phyloP scores from a whole-genome alignment of 225 moss, liverwort and hornwort genomes.

The Marchantia polymorpha region DNA sequence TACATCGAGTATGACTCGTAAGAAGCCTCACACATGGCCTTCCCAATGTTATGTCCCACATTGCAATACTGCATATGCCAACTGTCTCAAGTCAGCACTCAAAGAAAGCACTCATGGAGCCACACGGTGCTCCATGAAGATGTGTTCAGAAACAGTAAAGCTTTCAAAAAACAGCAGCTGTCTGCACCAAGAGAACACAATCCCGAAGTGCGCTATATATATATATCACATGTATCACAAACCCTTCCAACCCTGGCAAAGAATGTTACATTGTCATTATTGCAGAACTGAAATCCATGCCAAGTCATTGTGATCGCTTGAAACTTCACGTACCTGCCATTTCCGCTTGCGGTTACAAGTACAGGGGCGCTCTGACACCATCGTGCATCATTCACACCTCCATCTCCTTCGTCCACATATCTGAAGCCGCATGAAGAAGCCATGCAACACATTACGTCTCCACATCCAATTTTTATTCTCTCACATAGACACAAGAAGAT shows the following conservation, averaged over 20 bases:
- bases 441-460: too few relatives aligned
- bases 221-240: not conserved
- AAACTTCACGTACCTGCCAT: constrained; percentile 58
- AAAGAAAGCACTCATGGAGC: not conserved
- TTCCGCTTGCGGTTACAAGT: constrained; percentile 90
- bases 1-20: constrained; percentile 41
- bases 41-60: constrained; percentile 47
- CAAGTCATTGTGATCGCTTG: not conserved
- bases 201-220: too few relatives aligned
- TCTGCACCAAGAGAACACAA: too few relatives aligned
- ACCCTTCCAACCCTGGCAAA: too few relatives aligned
- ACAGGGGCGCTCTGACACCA: constrained; percentile 75
- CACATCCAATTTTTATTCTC: too few relatives aligned
- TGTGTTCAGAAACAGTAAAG: not conserved
- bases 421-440: constrained; percentile 27
- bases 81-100: not conserved
- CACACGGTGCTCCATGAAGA: too few relatives aligned
- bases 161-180: not conserved
- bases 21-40: constrained; percentile 37
- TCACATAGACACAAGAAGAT: too few relatives aligned
- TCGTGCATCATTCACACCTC: constrained; percentile 87
- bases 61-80: constrained; percentile 35
- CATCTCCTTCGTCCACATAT: constrained; percentile 83
- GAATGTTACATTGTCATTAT: not conserved
- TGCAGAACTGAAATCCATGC: not conserved